Conservation (phyloP, 805 yeast genomes). For the Saturnispora galanensis region DNA sequence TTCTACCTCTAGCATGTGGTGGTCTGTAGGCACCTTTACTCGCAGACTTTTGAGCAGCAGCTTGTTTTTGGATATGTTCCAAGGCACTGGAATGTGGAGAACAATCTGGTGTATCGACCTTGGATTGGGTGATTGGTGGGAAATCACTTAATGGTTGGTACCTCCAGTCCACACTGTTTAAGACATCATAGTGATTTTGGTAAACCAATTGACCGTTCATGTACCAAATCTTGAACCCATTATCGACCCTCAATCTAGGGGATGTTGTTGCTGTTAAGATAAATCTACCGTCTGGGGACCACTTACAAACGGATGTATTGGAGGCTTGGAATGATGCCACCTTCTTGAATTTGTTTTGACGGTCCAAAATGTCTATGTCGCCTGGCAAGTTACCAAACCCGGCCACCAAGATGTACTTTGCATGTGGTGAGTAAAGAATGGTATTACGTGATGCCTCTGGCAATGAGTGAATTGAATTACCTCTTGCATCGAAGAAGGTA, state of each 20-base stretch:
- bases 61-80: constrained; percentile 39
- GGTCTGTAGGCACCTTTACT: constrained; percentile 70
- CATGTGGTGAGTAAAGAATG: constrained; percentile 87
- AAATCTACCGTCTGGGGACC: constrained; percentile 96
- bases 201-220: constrained; percentile 74
- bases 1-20: constrained; percentile 73
- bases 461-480: constrained; percentile 72
- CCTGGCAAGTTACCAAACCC: constrained; percentile 99
- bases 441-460: constrained; percentile 88
- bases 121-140: constrained; percentile 41
- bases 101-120: constrained; percentile 33
- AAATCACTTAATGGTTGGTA: constrained; percentile 46
- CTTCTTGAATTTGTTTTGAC: constrained; percentile 73
- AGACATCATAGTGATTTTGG: constrained; percentile 71
- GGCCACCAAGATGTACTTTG: constrained; percentile 80
- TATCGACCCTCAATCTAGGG: constrained; percentile 94
- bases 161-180: constrained; percentile 78
- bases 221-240: constrained; percentile 91
- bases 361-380: constrained; percentile 87
- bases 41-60: constrained; percentile 14
- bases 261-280: constrained; percentile 93
- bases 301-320: constrained; percentile 91
- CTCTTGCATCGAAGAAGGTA: constrained; percentile 89
- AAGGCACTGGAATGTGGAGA: constrained; percentile 69
- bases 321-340: constrained; percentile 80